Evolutionary conservation across 352 stramenopile species (phyloP).

Genomic region (Phytophthora cactorum): DNA sequence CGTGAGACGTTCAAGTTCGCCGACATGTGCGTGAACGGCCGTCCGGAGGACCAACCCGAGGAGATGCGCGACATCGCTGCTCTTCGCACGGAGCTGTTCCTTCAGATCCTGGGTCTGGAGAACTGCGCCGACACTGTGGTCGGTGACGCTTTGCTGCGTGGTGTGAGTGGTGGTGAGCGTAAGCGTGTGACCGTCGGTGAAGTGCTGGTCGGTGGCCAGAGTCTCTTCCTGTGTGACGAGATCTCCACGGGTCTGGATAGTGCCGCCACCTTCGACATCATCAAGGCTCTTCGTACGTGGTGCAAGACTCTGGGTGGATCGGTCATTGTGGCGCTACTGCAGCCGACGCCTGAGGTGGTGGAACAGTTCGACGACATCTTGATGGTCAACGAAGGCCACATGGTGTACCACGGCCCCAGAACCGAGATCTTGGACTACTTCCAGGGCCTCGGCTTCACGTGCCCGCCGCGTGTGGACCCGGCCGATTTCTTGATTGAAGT

Average conservation of each 20-base stretch:
- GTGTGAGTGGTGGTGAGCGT: conserved; percentile 91
- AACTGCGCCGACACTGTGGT: conserved; percentile 93
- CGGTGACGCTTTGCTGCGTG: conserved; percentile 83
- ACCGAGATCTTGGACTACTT: conserved; percentile 88
- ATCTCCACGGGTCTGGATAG: conserved; percentile 67
- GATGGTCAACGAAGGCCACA: conserved; percentile 91
- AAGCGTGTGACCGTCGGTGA: conserved; percentile 89
- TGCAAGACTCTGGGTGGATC: conserved; percentile 48
- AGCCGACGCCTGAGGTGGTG: conserved; percentile 90
- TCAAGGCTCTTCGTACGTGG: conserved; percentile 57
- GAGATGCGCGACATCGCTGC: conserved; percentile 74
- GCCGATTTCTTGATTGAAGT: conserved; percentile 80
- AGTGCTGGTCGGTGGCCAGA: conserved; percentile 46
- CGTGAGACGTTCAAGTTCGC: conserved; percentile 42
- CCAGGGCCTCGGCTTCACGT: conserved; percentile 70
- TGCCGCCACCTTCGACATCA: conserved; percentile 63
- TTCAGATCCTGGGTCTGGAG: conserved; percentile 86
- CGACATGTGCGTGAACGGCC: conserved; percentile 46
- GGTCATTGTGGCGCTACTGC: conserved; percentile 42
- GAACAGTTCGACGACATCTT: conserved; percentile 96
- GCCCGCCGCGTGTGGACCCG: conserved; percentile 62
- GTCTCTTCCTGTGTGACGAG: conserved; percentile 83
- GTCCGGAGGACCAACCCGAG: conserved; percentile 62
- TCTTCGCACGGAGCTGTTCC: conserved; percentile 66
- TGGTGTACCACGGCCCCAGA: conserved; percentile 93